Evolutionary conservation across 1,284 basidiomycete species (phyloP).

Genomic region (Erythrobasidium hasegawianum): DNA sequence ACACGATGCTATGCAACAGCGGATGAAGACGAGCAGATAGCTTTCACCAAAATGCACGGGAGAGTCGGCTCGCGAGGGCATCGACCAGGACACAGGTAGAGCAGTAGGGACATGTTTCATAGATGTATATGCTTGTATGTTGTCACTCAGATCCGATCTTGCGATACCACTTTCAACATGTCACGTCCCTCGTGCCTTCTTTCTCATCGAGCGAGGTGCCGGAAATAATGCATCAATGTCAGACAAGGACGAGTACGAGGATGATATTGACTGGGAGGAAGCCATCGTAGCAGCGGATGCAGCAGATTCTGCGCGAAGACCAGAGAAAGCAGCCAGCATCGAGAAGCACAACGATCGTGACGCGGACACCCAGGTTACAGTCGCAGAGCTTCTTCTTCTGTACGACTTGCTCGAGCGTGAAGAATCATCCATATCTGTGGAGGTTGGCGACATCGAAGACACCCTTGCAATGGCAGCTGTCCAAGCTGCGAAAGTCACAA

Average conservation of each 20-base stretch:
- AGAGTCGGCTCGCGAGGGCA: too few relatives aligned
- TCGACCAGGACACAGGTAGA: too few relatives aligned
- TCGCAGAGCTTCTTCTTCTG: conserved; percentile 25
- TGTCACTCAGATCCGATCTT: too few relatives aligned
- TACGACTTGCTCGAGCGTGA: conserved; percentile 14
- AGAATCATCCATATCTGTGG: conserved; percentile 1
- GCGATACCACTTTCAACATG: neutral
- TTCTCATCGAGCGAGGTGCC: too few relatives aligned
- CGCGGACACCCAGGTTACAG: conserved; percentile 14
- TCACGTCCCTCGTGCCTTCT: neutral
- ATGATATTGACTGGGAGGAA: conserved; percentile 31
- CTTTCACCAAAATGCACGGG: too few relatives aligned
- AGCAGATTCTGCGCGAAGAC: conserved; percentile 10
- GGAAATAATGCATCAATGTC: neutral
- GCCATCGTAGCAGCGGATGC: conserved; percentile 15
- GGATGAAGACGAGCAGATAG: too few relatives aligned
- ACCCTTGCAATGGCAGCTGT: too few relatives aligned
- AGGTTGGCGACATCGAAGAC: conserved; percentile 29
- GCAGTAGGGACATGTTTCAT: too few relatives aligned
- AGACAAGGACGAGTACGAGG: conserved; percentile 5
- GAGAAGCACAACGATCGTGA: neutral
- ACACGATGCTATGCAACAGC: too few relatives aligned
- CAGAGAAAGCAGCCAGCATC: conserved; percentile 3
- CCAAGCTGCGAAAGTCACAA: too few relatives aligned
- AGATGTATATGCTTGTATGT: too few relatives aligned